Evolutionary conservation across 73 alveolate genomes (phyloP), one percentile per base, ranked within the genome.

Genomic region (Paramecium primaurelia): DNA sequence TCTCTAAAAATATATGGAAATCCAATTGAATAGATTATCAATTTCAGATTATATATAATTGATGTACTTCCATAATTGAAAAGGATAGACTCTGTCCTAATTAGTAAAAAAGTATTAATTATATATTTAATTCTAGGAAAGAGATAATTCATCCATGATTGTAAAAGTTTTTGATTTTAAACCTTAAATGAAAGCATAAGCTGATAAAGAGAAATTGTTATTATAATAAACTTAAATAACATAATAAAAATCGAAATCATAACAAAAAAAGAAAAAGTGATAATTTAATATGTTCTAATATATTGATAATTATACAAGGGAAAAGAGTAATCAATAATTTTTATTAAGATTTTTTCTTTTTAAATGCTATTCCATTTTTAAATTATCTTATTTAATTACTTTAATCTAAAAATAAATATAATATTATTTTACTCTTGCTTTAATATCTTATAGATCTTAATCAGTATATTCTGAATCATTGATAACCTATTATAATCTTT

Each of bases 401-500:
- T 44, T 80, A 44, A 80, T 80, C 91, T 80, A 80, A n/a, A 22
- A 22, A 32, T 14, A 16, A 0, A 42, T 10, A 73, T 73, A 38
- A 73, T 73, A 75, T 5, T 32, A 32, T 45, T 47, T 26, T 80
- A 80, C 91, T 47, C 91, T 80, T 47, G 49, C 75, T 80, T 49
- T 80, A 9, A 80, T 40, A 6, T 80, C 91, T 2, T 80, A 26
- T 2, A 80, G 20, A 47, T 80, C 91, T 80, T 80, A 45, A 20
- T 80, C 91, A n/a, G 71, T 80, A n/a, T 26, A 40, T 80, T 80
- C 91, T 3, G 91, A 20, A 20, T 80, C 91, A 26, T 80, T 80
- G 34, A 80, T 49, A 22, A 80, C 91, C 3, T 47, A 11, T 45
- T 42, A 26, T 22, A 80, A 49, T 80, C 91, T 80, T 47, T 80